These are phyloP conservation scores for Hanseniaspora guilliermondii DNA, from an alignment of 805 yeast species.

Conservation along the genomic window DNA sequence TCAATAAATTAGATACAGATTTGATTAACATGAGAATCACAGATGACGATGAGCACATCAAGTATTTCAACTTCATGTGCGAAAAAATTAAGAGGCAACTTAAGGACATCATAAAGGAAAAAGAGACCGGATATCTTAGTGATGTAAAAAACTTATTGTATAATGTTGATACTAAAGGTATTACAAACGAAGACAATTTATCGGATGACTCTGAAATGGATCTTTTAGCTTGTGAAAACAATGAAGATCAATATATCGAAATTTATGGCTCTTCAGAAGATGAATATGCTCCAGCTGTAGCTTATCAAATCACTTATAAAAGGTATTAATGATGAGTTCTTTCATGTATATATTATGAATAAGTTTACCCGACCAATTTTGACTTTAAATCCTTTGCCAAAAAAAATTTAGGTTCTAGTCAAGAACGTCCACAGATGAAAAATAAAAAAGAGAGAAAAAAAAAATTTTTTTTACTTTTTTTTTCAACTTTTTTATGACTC, in stretches of 20 bases:
- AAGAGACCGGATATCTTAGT: background rate
- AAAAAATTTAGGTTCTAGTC: background rate
- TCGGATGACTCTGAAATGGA: background rate
- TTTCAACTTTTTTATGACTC: too few relatives aligned
- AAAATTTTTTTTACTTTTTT: too few relatives aligned
- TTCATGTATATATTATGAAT: too few relatives aligned
- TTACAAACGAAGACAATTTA: background rate
- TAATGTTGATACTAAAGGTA: background rate
- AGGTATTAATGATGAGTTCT: background rate
- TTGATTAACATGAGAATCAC: background rate
- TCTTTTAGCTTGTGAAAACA: too few relatives aligned
- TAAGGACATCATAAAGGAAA: background rate
- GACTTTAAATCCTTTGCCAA: background rate
- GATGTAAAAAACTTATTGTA: background rate
- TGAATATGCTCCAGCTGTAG: slow-evolving; percentile 18
- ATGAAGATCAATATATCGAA: background rate
- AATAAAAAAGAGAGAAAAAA: too few relatives aligned
- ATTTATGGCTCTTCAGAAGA: slow-evolving; percentile 15
- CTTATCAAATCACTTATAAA: slow-evolving; percentile 16
- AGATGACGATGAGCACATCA: background rate
- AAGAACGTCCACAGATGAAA: background rate
- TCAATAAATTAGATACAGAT: background rate
- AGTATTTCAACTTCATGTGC: background rate
- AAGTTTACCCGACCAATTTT: background rate
- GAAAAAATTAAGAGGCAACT: background rate